These are phyloP conservation scores for Aspergillus ellipticus DNA, from an alignment of 495 filamentous ascomycete genomes.

Conservation along the genomic window DNA sequence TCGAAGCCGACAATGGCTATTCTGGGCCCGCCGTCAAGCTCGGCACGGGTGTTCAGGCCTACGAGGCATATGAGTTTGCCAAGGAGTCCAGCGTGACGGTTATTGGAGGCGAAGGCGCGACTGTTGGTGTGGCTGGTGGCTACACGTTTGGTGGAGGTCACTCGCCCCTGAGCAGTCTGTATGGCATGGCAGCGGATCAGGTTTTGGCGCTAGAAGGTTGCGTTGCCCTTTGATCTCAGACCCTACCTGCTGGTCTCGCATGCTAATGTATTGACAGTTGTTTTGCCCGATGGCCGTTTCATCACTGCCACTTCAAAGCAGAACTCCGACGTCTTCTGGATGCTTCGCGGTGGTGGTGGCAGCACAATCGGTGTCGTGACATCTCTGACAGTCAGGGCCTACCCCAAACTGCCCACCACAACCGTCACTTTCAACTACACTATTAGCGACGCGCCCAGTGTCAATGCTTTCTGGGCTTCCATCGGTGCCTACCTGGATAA, in stretches of 20 bases:
- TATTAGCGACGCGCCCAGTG: constrained; percentile 28
- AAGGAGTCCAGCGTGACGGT: constrained; percentile 43
- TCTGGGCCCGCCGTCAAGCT: constrained; percentile 52
- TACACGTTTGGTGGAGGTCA: constrained; percentile 44
- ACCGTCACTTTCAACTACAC: constrained; percentile 41
- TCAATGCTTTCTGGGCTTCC: constrained; percentile 47
- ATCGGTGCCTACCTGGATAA: constrained; percentile 45
- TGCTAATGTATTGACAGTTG: constrained; percentile 22
- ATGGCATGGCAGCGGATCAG: constrained; percentile 38
- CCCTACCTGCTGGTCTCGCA: neutral
- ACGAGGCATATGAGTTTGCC: constrained; percentile 48
- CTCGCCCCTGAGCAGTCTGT: constrained; percentile 19
- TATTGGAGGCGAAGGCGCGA: constrained; percentile 49
- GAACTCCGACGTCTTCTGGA: constrained; percentile 61
- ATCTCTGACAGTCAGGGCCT: constrained; percentile 46
- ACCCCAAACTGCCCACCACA: constrained; percentile 37
- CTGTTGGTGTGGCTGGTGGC: constrained; percentile 37
- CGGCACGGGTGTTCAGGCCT: constrained; percentile 52
- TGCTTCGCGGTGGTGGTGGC: constrained; percentile 38
- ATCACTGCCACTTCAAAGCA: constrained; percentile 47
- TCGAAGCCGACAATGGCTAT: constrained; percentile 32
- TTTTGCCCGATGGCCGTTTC: constrained; percentile 52
- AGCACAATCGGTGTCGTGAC: constrained; percentile 51
- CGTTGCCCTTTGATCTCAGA: neutral
- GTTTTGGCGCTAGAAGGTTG: constrained; percentile 38